Evolutionary conservation across 495 filamentous ascomycete genomes (phyloP).

Genomic region (Lasiosphaeria ovina): DNA sequence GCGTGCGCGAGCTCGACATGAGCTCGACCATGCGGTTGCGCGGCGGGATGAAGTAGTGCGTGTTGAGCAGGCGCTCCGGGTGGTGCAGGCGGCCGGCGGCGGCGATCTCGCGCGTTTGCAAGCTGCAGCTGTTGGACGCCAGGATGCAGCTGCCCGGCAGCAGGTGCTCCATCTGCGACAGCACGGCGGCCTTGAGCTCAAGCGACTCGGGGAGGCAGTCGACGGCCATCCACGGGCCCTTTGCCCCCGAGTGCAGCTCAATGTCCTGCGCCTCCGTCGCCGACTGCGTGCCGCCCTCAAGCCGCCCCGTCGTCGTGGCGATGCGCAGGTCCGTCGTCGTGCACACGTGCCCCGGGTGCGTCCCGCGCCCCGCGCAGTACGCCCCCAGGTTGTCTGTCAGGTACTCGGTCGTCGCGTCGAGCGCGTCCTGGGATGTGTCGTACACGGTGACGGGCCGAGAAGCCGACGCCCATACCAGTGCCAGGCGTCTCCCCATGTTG

Average conservation of each 20-base stretch:
- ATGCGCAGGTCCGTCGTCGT: conserved; percentile 27
- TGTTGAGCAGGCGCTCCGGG: conserved; percentile 47
- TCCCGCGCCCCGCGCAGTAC: conserved; percentile 28
- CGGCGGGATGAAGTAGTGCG: conserved; percentile 59
- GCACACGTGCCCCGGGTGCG: conserved; percentile 35
- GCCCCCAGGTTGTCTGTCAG: conserved; percentile 36
- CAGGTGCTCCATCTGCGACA: conserved; percentile 46
- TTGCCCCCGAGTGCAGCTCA: conserved; percentile 31
- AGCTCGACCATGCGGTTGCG: conserved; percentile 51
- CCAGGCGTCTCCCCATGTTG: conserved; percentile 36
- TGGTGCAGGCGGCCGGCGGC: conserved; percentile 30
- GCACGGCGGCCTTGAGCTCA: conserved; percentile 48
- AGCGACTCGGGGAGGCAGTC: conserved; percentile 58
- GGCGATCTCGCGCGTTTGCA: conserved; percentile 48
- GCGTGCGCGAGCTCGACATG: conserved; percentile 54
- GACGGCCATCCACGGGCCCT: conserved; percentile 50
- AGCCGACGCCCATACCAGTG: conserved; percentile 38
- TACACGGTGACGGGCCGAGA: conserved; percentile 36
- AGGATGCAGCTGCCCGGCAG: conserved; percentile 49
- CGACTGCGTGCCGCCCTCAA: conserved; percentile 13
- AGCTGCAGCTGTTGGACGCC: conserved; percentile 52
- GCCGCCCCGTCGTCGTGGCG: conserved; percentile 24
- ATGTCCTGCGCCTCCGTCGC: conserved; percentile 13
- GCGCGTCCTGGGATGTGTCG: conserved; percentile 31
- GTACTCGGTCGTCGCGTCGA: conserved; percentile 29